phyloP scores from a whole-genome alignment of 768 basidiomycete species.

The Leccinum boreale region DNA sequence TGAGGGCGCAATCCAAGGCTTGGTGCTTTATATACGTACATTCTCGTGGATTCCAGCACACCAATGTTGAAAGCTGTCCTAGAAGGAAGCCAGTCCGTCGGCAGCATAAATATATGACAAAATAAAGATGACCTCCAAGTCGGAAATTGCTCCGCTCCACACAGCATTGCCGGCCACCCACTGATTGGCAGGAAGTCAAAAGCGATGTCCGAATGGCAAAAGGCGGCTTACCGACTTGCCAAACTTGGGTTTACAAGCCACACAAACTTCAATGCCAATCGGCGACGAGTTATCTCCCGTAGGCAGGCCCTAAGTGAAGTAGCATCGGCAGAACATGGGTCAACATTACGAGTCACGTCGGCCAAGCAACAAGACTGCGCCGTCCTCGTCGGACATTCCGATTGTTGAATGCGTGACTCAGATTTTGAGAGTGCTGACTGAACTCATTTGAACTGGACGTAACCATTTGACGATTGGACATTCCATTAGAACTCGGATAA shows the following conservation, averaged over 20 bases:
- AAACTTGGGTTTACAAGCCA: background rate
- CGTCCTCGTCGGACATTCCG: background rate
- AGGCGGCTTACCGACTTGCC: background rate
- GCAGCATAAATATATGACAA: background rate
- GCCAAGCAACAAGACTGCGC: background rate
- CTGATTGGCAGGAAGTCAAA: background rate
- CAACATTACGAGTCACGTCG: background rate
- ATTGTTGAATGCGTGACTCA: background rate
- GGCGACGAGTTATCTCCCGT: too few relatives aligned
- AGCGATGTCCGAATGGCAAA: background rate
- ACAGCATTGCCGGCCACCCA: background rate
- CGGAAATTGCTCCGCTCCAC: background rate
- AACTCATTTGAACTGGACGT: background rate
- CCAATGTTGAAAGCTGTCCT: background rate
- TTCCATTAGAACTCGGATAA: background rate
- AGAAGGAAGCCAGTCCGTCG: background rate
- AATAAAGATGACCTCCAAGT: background rate
- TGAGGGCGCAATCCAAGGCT: background rate
- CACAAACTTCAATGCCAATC: too few relatives aligned
- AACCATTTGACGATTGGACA: background rate
- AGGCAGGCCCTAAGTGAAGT: too few relatives aligned
- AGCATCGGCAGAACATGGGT: too few relatives aligned
- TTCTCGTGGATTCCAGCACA: background rate
- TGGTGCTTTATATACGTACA: background rate
- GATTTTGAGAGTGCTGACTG: background rate